Evolutionary conservation across 805 yeast genomes (phyloP), one percentile per base, ranked within the genome.

Genomic region (Deakozyma indianensis): DNA sequence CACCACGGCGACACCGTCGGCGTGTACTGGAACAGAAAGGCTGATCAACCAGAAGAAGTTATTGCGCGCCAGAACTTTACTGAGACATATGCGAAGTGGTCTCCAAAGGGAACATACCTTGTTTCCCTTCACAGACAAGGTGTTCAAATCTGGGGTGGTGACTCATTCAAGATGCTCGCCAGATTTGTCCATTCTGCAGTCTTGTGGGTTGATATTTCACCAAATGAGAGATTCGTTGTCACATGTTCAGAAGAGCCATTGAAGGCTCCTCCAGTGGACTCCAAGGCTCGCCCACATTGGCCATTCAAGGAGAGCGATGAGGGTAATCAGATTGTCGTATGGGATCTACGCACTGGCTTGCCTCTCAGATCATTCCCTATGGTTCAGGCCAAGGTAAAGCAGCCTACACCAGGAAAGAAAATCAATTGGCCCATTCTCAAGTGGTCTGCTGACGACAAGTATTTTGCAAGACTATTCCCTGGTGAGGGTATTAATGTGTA

Each of bases 101-200:
- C 97, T 43, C 95, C 96, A 59, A 79, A 78, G 66, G 99, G 99
- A 64, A 78, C 90, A 11, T 88, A 78, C 59, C 65, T 90, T 52
- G 77, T 84, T 55, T 80, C 96, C 1, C 73, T 87, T 56, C 96
- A 90, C 66, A 86, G 86, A 44, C 94, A 85, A 66, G 97, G 97
- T 71, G 78, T 87, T 47, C 94, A 86, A 62, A 75, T 90, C 23
- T 92, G 96, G 94, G 98, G 97, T 60, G 96, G 97, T 50, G 74
- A 75, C 46, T 70, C 75, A 42, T 86, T 86, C 60, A 77, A 73
- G 51, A 74, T 83, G 56, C 69, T 86, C 55, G 77, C 73, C 56
- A 80, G 86, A 65, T 86, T 83, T 60, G 73, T 79, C 50, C 99
- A 92, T 62, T 88, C 85, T 48, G 85, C 85, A 58, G 96, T 87